Conservation (phyloP, 768 basidiomycete species). For the Leccinum broughii region DNA sequence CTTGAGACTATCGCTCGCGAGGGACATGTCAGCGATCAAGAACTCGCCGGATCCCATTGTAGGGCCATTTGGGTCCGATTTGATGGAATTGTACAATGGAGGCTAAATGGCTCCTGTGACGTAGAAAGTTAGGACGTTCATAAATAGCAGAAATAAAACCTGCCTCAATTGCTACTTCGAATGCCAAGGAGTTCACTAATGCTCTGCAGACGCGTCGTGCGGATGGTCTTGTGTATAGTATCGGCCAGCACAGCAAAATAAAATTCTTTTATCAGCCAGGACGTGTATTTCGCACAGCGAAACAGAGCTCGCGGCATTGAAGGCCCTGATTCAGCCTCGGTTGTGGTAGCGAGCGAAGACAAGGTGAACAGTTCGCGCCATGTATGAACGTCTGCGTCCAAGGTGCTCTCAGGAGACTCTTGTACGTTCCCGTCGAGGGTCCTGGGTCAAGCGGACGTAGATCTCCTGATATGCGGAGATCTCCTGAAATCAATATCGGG, state of each 20-base stretch:
- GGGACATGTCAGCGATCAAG: conserved; percentile 22
- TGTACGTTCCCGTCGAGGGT: conserved; percentile 19
- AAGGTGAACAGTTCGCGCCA: conserved; percentile 33
- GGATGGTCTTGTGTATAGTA: conserved; percentile 22
- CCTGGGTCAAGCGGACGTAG: too few relatives aligned
- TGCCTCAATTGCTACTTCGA: conserved; percentile 26
- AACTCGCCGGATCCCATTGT: conserved; percentile 30
- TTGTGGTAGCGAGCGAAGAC: not conserved
- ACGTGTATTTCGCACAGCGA: conserved; percentile 32
- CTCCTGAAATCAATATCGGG: conserved; percentile 59
- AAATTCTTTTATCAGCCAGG: conserved; percentile 27
- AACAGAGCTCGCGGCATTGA: conserved; percentile 18
- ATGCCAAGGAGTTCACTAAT: conserved; percentile 28
- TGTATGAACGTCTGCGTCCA: conserved; percentile 25
- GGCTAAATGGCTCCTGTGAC: conserved; percentile 29
- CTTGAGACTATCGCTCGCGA: conserved; percentile 16
- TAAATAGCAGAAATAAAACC: conserved; percentile 33
- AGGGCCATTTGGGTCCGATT: conserved; percentile 29
- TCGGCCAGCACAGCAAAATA: conserved; percentile 28
- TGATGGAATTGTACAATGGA: conserved; percentile 35
- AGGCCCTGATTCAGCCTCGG: conserved; percentile 3
- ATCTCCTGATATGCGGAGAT: too few relatives aligned
- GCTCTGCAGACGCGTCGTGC: conserved; percentile 30
- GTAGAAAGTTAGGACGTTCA: conserved; percentile 31
- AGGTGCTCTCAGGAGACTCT: conserved; percentile 29